A percentile compares a stretch with the other conserved stretches of the same genome.
Evolutionary conservation across 768 basidiomycete species (phyloP).

Genomic region (Suillus brevipes): DNA sequence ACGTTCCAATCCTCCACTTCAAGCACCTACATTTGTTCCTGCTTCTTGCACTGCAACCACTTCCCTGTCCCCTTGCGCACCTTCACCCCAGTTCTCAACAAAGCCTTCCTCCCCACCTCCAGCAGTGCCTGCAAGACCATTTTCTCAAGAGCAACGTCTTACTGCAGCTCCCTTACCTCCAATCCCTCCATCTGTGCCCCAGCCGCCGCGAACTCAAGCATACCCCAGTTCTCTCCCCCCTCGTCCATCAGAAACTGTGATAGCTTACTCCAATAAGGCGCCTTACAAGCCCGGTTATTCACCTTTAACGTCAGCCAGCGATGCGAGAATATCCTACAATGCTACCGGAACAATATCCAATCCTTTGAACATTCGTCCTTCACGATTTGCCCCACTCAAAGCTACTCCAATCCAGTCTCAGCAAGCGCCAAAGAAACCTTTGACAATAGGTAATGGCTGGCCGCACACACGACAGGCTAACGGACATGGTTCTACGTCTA

Average conservation of each 20-base stretch:
- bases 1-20: conserved; percentile 9
- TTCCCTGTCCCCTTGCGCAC: neutral
- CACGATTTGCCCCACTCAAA: conserved; percentile 26
- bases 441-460: conserved; percentile 51
- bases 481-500: conserved; percentile 20
- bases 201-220: conserved; percentile 12
- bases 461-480: conserved; percentile 34
- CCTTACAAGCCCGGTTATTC: conserved; percentile 25
- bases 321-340: conserved; percentile 37
- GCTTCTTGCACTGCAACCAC: conserved; percentile 7
- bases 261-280: conserved; percentile 14
- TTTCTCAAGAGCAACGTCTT: conserved; percentile 16
- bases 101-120: conserved; percentile 14
- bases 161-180: conserved; percentile 6
- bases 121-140: conserved; percentile 11
- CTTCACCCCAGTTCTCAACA: conserved; percentile 1
- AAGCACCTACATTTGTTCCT: conserved; percentile 19
- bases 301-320: conserved; percentile 30
- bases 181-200: conserved; percentile 16
- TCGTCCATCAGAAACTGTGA: conserved; percentile 17
- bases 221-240: conserved; percentile 18
- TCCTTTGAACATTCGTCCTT: conserved; percentile 56
- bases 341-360: conserved; percentile 48
- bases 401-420: conserved; percentile 14
- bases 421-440: conserved; percentile 34